A percentile compares a stretch with the other conserved stretches of the same genome.
phyloP scores from a whole-genome alignment of 2,329 filamentous ascomycete genomes.

The Exophiala xenobiotica region DNA sequence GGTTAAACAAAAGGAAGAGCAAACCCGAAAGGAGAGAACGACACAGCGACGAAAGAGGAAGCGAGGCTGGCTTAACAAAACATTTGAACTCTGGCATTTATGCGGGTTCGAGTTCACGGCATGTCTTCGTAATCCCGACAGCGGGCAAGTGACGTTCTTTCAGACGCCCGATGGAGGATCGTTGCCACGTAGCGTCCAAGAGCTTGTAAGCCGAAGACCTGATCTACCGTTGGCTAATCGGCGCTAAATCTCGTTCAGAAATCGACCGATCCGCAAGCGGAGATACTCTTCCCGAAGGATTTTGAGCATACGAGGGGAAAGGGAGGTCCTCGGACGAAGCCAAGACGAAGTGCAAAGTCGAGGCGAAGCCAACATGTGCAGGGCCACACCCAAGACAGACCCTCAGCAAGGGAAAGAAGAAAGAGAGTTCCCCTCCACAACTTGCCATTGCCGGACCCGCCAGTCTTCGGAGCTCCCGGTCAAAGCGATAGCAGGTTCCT shows the following conservation, averaged over 20 bases:
- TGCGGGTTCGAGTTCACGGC: constrained; percentile 5
- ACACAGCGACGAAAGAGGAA: background rate
- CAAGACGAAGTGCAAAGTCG: background rate
- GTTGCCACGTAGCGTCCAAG: constrained; percentile 6
- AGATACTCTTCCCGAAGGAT: constrained; percentile 3
- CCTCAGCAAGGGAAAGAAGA: constrained; percentile 3
- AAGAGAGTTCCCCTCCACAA: constrained; percentile 8
- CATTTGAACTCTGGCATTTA: background rate
- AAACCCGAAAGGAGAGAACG: background rate
- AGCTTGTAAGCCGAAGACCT: constrained; percentile 1
- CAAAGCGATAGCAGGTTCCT: constrained; percentile 4
- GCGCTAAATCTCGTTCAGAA: constrained; percentile 4
- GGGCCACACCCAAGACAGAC: constrained; percentile 5
- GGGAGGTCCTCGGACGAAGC: constrained; percentile 2
- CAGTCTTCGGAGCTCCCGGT: constrained; percentile 7
- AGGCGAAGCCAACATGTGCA: constrained; percentile 1
- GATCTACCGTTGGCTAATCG: constrained; percentile 1
- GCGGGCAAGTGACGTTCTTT: constrained; percentile 3
- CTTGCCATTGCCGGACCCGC: constrained; percentile 3
- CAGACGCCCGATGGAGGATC: constrained; percentile 7
- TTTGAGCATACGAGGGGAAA: constrained; percentile 1
- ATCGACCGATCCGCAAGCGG: constrained; percentile 1
- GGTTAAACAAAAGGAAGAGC: background rate
- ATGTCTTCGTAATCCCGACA: constrained; percentile 2
- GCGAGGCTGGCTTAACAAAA: background rate